Conservation (phyloP, 805 yeast species). For the Metschnikowia hibisci region DNA sequence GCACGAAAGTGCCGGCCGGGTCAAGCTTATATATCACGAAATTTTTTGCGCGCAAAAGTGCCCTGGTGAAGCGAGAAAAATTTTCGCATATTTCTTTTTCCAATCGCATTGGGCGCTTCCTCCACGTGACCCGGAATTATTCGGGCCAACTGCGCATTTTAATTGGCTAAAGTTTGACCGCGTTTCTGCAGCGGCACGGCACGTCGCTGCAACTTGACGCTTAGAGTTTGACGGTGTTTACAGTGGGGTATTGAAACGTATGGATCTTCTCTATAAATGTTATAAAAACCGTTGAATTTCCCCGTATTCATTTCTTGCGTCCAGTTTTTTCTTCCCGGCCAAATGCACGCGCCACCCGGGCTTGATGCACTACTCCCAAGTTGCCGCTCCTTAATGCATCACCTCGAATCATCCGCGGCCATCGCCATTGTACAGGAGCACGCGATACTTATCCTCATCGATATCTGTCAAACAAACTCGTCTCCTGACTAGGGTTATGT, state of each 20-base stretch:
- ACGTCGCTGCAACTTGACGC: neutral
- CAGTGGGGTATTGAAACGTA: too few species aligned
- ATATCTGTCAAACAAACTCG: too few species aligned
- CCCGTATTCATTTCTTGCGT: too few species aligned
- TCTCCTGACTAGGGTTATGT: too few species aligned
- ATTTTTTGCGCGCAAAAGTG: slow-evolving; percentile 14
- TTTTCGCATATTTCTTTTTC: slow-evolving; percentile 10
- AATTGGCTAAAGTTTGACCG: slow-evolving; percentile 8
- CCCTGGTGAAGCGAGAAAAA: slow-evolving; percentile 10
- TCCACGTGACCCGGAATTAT: slow-evolving; percentile 20
- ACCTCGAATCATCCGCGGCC: slow-evolving; percentile 4
- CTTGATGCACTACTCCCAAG: neutral
- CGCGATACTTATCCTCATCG: neutral
- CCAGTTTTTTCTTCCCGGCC: neutral
- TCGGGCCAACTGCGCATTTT: slow-evolving; percentile 14
- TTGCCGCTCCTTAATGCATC: slow-evolving; percentile 1
- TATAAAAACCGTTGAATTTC: too few species aligned
- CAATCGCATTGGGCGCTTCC: slow-evolving; percentile 13
- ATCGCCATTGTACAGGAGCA: slow-evolving; percentile 1
- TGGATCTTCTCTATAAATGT: too few species aligned
- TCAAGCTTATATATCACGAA: slow-evolving; percentile 16
- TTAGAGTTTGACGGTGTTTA: too few species aligned
- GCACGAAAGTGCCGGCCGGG: slow-evolving; percentile 6
- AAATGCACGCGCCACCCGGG: neutral
- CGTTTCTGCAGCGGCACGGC: slow-evolving; percentile 2